phyloP scores from a whole-genome alignment of 2,329 filamentous ascomycete genomes.

The Claviceps digitariae region DNA sequence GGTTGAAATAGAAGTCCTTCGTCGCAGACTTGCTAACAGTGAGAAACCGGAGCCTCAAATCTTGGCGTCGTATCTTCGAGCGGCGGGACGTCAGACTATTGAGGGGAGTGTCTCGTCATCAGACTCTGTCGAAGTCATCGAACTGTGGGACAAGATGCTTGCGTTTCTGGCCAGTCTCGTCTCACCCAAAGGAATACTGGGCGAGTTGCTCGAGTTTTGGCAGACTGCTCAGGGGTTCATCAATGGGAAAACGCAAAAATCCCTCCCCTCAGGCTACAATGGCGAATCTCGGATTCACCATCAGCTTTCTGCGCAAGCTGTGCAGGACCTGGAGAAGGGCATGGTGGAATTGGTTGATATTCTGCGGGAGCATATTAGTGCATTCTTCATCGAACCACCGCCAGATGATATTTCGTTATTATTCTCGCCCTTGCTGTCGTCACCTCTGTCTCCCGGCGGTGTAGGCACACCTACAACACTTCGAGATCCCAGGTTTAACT shows the following conservation, averaged over 20 bases:
- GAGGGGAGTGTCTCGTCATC: conserved; percentile 48
- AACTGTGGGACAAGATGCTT: conserved; percentile 85
- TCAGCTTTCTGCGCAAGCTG: conserved; percentile 57
- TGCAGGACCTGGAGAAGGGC: conserved; percentile 60
- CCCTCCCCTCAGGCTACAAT: conserved; percentile 67
- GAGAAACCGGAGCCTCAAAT: conserved; percentile 57
- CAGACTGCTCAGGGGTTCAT: conserved; percentile 84
- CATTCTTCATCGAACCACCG: conserved; percentile 78
- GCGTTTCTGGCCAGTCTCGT: conserved; percentile 61
- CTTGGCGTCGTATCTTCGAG: conserved; percentile 63
- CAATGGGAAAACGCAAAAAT: conserved; percentile 67
- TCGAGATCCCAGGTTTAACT: conserved; percentile 62
- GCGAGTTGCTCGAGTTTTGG: conserved; percentile 89
- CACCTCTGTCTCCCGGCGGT: conserved; percentile 41
- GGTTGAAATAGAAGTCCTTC: conserved; percentile 82
- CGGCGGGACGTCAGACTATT: conserved; percentile 53
- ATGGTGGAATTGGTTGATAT: conserved; percentile 71
- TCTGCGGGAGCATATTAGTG: conserved; percentile 63
- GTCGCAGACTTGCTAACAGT: conserved; percentile 61
- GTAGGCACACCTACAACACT: conserved; percentile 41
- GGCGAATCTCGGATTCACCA: conserved; percentile 74
- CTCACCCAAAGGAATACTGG: conserved; percentile 66
- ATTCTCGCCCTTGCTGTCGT: conserved; percentile 64
- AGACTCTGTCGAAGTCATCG: conserved; percentile 70
- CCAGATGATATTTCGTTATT: conserved; percentile 82